phyloP scores from a whole-genome alignment of 1,139 yeast genomes.

The Sugiyamaella grinbergsii region DNA sequence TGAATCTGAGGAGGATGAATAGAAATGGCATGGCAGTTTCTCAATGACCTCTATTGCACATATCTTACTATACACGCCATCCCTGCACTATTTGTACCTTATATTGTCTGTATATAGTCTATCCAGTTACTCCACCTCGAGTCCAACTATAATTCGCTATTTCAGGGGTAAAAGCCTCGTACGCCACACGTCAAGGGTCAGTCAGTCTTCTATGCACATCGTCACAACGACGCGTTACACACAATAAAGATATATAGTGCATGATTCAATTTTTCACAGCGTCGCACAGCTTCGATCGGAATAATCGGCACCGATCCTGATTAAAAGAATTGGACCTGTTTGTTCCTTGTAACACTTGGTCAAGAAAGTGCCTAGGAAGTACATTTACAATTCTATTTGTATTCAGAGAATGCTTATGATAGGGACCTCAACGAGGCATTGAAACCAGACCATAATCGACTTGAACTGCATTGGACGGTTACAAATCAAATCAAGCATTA shows the following conservation, averaged over 20 bases:
- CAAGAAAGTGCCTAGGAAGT: too few species aligned
- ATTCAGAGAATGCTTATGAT: constrained; percentile 4
- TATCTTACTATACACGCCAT: background rate
- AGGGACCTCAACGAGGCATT: background rate
- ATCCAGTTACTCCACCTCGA: too few species aligned
- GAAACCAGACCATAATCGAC: background rate
- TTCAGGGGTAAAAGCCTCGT: constrained; percentile 9
- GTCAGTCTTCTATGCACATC: background rate
- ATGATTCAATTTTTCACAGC: constrained; percentile 8
- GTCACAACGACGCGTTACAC: constrained; percentile 11
- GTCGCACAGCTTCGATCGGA: constrained; percentile 1
- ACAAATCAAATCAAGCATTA: background rate
- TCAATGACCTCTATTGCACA: too few species aligned
- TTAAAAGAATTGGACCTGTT: background rate
- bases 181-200: constrained; percentile 7
- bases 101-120: background rate
- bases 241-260: background rate
- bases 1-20: background rate
- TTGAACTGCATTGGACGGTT: background rate
- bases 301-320: constrained; percentile 3
- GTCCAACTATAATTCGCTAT: background rate
- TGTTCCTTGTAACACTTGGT: too few species aligned
- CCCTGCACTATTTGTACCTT: background rate
- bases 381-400: too few species aligned
- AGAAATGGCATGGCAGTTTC: background rate